Conservation (phyloP, 495 filamentous ascomycete genomes). For the Penicillium lividum region DNA sequence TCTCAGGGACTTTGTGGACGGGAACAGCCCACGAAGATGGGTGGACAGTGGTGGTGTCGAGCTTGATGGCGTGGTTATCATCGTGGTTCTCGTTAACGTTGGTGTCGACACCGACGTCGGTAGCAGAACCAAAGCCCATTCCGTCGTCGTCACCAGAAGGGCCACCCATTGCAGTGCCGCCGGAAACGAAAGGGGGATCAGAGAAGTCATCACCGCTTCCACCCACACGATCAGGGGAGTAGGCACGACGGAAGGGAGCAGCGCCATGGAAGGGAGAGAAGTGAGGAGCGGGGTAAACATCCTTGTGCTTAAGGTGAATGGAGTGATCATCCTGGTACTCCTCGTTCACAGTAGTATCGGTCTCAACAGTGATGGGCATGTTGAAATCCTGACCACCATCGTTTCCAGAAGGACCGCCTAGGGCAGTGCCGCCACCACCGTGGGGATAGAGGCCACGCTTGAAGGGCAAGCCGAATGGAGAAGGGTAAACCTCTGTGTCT, state of each 20-base stretch:
- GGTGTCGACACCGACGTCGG: slow-evolving; percentile 15
- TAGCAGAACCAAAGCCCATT: slow-evolving; percentile 11
- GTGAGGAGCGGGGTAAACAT: slow-evolving; percentile 16
- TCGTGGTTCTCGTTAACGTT: slow-evolving; percentile 25
- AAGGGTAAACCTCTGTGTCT: slow-evolving; percentile 18
- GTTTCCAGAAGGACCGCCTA: slow-evolving; percentile 31
- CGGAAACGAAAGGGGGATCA: background rate
- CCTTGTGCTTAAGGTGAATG: slow-evolving; percentile 25
- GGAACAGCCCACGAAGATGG: background rate
- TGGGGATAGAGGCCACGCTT: slow-evolving; percentile 17
- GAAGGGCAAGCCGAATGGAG: slow-evolving; percentile 4
- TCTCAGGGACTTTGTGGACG: background rate
- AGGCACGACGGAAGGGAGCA: slow-evolving; percentile 9
- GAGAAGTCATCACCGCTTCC: slow-evolving; percentile 5
- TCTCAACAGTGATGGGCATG: slow-evolving; percentile 24
- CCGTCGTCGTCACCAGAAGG: slow-evolving; percentile 30
- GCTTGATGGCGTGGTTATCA: slow-evolving; percentile 34
- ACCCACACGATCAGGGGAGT: slow-evolving; percentile 7
- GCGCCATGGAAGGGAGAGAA: slow-evolving; percentile 9
- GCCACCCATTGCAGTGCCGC: slow-evolving; percentile 25
- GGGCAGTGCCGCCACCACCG: slow-evolving; percentile 17
- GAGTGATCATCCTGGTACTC: slow-evolving; percentile 33
- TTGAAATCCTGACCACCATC: slow-evolving; percentile 33
- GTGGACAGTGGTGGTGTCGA: slow-evolving; percentile 22
- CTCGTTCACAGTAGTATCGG: slow-evolving; percentile 24